These are phyloP conservation scores for Musa troglodytarum DNA, from an alignment of 176 grass and related monocot species.

Conservation along the genomic window DNA sequence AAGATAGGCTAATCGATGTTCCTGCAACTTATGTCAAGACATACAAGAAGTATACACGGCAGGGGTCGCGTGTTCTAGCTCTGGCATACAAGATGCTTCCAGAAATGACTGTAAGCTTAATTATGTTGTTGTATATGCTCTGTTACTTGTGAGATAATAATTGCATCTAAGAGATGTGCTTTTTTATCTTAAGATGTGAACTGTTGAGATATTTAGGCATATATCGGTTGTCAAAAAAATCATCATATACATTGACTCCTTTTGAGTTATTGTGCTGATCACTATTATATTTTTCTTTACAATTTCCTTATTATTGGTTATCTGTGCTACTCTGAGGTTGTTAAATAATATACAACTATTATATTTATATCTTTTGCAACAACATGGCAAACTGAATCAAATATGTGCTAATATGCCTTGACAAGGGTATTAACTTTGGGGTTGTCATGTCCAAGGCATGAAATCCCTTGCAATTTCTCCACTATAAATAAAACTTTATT, in stretches of 20 bases:
- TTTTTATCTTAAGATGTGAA: not conserved
- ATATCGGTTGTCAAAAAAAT: not conserved
- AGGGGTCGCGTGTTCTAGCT: constrained; percentile 91
- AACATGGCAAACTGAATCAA: not conserved
- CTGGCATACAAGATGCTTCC: constrained; percentile 89
- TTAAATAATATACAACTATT: not conserved
- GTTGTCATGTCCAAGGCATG: not conserved
- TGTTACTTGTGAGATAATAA: not conserved
- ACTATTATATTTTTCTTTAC: not conserved
- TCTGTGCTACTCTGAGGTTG: not conserved
- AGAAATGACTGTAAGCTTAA: constrained; percentile 72
- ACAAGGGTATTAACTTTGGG: not conserved
- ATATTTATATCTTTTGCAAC: not conserved
- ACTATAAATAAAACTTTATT: not conserved
- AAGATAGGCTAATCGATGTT: constrained; percentile 81
- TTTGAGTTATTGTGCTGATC: not conserved
- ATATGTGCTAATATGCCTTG: no score
- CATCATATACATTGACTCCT: not conserved
- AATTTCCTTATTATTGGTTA: not conserved
- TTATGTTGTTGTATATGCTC: not conserved
- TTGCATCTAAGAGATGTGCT: not conserved
- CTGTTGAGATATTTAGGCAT: not conserved
- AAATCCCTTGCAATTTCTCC: not conserved
- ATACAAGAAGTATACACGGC: constrained; percentile 93
- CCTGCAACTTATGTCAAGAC: constrained; percentile 84